Evolutionary conservation across 2,329 filamentous ascomycete genomes (phyloP).

Genomic region (Fusarium falciforme): DNA sequence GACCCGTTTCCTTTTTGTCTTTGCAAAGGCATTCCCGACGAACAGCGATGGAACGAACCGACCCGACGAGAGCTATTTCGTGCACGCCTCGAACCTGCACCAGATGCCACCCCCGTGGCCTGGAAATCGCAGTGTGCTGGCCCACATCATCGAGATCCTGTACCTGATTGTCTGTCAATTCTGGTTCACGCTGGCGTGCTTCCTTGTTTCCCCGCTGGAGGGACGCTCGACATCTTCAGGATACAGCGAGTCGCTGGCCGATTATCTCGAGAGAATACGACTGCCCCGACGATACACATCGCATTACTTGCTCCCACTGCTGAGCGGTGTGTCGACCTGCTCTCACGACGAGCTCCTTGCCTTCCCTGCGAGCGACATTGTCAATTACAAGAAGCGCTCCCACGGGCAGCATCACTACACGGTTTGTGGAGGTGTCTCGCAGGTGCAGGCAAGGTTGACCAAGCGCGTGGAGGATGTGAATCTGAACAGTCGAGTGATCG

Average conservation of each 20-base stretch:
- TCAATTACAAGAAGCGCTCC: slow-evolving; percentile 61
- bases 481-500: slow-evolving; percentile 52
- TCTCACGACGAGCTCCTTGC: slow-evolving; percentile 60
- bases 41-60: slow-evolving; percentile 10
- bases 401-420: slow-evolving; percentile 62
- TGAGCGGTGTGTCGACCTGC: slow-evolving; percentile 67
- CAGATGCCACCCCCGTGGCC: slow-evolving; percentile 57
- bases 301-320: slow-evolving; percentile 65
- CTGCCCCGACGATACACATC: slow-evolving; percentile 59
- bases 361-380: slow-evolving; percentile 65
- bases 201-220: slow-evolving; percentile 54
- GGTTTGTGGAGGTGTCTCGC: slow-evolving; percentile 60
- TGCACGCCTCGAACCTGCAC: slow-evolving; percentile 67
- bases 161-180: slow-evolving; percentile 61
- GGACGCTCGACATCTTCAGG: neutral
- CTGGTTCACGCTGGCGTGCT: slow-evolving; percentile 66
- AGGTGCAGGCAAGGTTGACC: slow-evolving; percentile 60
- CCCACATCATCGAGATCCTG: slow-evolving; percentile 56
- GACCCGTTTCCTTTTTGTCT: slow-evolving; percentile 65
- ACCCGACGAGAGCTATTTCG: slow-evolving; percentile 56
- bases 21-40: slow-evolving; percentile 51
- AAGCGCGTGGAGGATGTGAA: slow-evolving; percentile 53
- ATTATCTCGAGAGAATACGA: slow-evolving; percentile 63
- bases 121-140: slow-evolving; percentile 49
- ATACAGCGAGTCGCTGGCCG: slow-evolving; percentile 56